Evolutionary conservation across 192 early-diverging fungal genomes (phyloP), one percentile per base, ranked within the genome.

Genomic region (Backusella luteola): DNA sequence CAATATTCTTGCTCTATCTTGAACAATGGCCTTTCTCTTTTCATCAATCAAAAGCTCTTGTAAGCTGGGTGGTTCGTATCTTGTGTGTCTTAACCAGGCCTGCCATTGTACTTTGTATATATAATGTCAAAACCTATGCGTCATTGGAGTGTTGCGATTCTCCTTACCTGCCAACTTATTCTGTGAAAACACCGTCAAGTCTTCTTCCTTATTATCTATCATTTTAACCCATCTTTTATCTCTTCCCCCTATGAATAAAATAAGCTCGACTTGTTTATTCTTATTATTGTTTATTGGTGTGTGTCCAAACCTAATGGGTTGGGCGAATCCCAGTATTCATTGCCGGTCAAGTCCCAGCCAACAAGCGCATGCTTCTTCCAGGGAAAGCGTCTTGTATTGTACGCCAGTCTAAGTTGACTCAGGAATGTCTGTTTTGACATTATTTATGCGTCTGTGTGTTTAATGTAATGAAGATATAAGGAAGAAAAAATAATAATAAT

Each of bases 341-440:
- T 82, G 34, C 81, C 81, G 1, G 72, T 63, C 4, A 82, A 67
- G 66, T 82, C 81, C 15, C 34, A 49, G 7, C 81, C 81, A 53
- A 82, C 63, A 29, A 82, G 69, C 11, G 71, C 81, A 73, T 82
- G 77, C 36, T 79, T 82, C 56, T 79, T 78, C 81, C 81, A 82
- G 0, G 81, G 81, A 73, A 79, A 78, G 14, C 77, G 42, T 2
- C 36, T 76, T 8, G 44, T 38, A 56, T 82, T 82, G 41, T 82
- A 82, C 53, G 41, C 67, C 39, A 35, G 9, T 49, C 38, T 49
- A 0, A 81, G 68, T 19, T 76, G 75, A 7, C 75, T 76, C 5
- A 71, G 46, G 6, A 77, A 26, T 0, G 75, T 52, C 42, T 49
- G 46, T 7, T 49, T 49, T 7, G 46, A n/a, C 46, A 49, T 49